Conservation (phyloP, 768 basidiomycete genomes). For the Suillus hirtellus region DNA sequence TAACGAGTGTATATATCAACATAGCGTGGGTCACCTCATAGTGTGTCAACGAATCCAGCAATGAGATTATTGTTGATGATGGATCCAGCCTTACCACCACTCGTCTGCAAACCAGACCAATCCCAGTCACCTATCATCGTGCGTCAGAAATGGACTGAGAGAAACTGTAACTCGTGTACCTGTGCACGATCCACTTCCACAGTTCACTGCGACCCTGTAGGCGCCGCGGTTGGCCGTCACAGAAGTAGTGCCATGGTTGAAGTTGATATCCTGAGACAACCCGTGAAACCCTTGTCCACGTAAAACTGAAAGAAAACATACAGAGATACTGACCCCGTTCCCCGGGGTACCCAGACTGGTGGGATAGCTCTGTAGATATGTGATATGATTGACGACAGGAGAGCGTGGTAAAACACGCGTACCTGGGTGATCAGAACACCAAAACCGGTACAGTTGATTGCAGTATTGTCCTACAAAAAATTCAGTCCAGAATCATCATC, state of each 20-base stretch:
- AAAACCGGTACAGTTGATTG: constrained; percentile 45
- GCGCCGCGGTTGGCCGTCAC: constrained; percentile 46
- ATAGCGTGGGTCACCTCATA: neutral
- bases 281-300: neutral
- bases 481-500: neutral
- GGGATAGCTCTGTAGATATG: constrained; percentile 52
- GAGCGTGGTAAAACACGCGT: constrained; percentile 5
- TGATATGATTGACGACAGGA: neutral
- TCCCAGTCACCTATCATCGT: constrained; percentile 45
- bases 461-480: constrained; percentile 49
- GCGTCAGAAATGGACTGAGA: neutral
- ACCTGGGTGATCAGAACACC: constrained; percentile 65
- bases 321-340: constrained; percentile 57
- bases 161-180: constrained; percentile 33
- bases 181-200: constrained; percentile 51
- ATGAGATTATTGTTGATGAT: constrained; percentile 33
- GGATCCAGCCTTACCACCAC: constrained; percentile 45
- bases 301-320: constrained; percentile 28
- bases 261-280: constrained; percentile 46
- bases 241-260: constrained; percentile 40
- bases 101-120: constrained; percentile 46
- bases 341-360: constrained; percentile 53
- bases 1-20: no score
- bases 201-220: constrained; percentile 52
- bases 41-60: constrained; percentile 28